Base-by-base conservation (phyloP, 176 grass and related monocot genomes). In the Oryza glumipatula region DNA sequence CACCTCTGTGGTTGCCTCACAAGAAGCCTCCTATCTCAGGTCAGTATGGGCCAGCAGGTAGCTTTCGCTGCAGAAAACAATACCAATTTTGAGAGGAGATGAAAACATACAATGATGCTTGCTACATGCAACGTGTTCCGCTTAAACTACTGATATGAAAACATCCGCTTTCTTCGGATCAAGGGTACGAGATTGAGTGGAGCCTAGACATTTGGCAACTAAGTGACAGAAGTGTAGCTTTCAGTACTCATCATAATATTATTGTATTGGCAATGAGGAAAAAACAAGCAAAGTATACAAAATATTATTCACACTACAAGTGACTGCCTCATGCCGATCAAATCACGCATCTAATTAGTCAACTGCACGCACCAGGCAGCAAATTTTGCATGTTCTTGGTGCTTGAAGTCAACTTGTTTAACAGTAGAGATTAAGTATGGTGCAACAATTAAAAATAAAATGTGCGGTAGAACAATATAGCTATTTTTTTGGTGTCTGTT, bases 51-150 rank as follows among this genome's bases (percentile, higher is more conserved):
- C 12, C 80, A 80, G 36, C 41, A 43, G 10, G 70, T 90, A 70
- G 75, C 70, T 83, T 90, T 84, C 75, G 64, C 84, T 87, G 84
- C 76, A 87, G 12, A 80, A 70, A 56, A 84, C 4, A 74, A 68
- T 44, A 64, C 30, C 21, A 67, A 11, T 24, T 51, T 22, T 86
- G 58, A 77, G 35, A 39, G 76, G 41, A 26, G 47, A 17, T 12
- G 82, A 73, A 35, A 69, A n/a, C 13, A 52, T 23, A 45, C 11
- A 15, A 26, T 23, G 17, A 58, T 46, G 66, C 48, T 70, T 78
- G 16, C 66, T 63, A 24, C 66, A 70, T 22, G 49, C 66, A 45
- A 70, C 66, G 66, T 71, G 48, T 71, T 71, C 11, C 2, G 0
- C 49, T 44, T 11, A 71, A 61, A 33, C 22, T 65, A 83, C 60